Conservation (phyloP, 179 eudicot genomes). For the Actinidia polygama region DNA sequence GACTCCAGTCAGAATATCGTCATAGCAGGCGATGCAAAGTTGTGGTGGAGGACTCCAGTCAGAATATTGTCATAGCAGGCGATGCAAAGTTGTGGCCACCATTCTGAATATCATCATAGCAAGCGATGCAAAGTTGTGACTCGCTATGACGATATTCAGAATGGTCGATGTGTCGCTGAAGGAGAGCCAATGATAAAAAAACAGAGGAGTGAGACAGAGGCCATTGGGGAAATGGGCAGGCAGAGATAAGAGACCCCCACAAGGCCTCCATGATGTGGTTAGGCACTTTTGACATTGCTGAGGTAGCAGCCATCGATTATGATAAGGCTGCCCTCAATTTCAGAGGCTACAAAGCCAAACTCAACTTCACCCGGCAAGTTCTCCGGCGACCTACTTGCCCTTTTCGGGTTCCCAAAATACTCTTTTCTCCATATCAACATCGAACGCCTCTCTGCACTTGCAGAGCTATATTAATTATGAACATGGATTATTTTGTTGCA, state of each 20-base stretch:
- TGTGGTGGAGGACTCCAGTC: no score
- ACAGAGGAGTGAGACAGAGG: slow-evolving; percentile 77
- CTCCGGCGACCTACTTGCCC: slow-evolving; percentile 21
- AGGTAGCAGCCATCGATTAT: slow-evolving; percentile 73
- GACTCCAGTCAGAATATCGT: no score
- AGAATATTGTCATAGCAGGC: no score
- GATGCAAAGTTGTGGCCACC: no score
- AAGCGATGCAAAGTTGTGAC: no score
- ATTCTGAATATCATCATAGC: no score
- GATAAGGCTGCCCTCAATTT: slow-evolving; percentile 74
- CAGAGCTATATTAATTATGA: not conserved
- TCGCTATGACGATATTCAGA: no score
- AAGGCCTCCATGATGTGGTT: slow-evolving; percentile 81
- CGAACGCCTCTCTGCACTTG: not conserved
- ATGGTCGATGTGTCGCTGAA: no score
- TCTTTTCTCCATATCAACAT: slow-evolving; percentile 25
- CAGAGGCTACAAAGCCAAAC: slow-evolving; percentile 79
- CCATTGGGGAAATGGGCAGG: slow-evolving; percentile 90
- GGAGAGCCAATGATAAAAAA: slow-evolving; percentile 42
- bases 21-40: no score
- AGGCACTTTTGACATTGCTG: slow-evolving; percentile 74
- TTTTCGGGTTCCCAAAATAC: slow-evolving; percentile 28
- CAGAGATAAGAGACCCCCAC: slow-evolving; percentile 73
- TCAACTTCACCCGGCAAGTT: slow-evolving; percentile 57
- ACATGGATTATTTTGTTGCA: no score